These are phyloP conservation scores for Benincasa hispida DNA, from an alignment of 306 rosid genomes.

Conservation along the genomic window DNA sequence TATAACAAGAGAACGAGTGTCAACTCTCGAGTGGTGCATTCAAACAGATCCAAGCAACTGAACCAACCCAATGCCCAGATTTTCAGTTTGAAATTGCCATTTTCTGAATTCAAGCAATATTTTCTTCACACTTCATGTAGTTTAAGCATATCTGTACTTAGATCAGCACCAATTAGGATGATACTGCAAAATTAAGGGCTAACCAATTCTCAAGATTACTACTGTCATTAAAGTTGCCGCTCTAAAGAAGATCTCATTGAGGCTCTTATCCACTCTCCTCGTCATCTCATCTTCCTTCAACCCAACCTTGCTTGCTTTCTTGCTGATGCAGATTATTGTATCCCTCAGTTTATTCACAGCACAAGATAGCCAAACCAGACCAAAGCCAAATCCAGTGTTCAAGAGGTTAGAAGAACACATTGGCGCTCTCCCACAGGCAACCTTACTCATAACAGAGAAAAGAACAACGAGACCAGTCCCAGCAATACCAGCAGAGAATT, in stretches of 20 bases:
- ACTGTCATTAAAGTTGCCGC: conserved; percentile 50
- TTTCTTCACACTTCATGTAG: not conserved
- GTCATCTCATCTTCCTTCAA: conserved; percentile 49
- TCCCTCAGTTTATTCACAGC: conserved; percentile 51
- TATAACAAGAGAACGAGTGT: not conserved
- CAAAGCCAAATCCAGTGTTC: conserved; percentile 51
- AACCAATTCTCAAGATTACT: conserved; percentile 52
- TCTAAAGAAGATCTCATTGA: conserved; percentile 45
- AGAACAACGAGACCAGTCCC: conserved; percentile 79
- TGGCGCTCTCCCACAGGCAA: conserved; percentile 46
- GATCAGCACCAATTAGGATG: not conserved
- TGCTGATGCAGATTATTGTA: conserved; percentile 34
- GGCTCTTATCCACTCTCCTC: conserved; percentile 41
- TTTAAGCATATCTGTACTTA: not conserved
- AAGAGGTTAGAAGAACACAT: conserved; percentile 43
- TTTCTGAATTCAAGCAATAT: not conserved
- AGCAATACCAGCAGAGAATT: conserved; percentile 61
- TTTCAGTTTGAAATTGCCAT: not conserved
- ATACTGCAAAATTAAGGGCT: conserved; percentile 16
- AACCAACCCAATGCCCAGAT: not conserved
- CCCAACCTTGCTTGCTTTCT: conserved; percentile 38
- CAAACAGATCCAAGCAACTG: not conserved
- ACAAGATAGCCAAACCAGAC: conserved; percentile 76
- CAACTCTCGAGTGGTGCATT: not conserved
- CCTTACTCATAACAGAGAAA: conserved; percentile 39